A percentile compares a stretch with the other conserved stretches of the same genome.
Evolutionary conservation across 345 rosid genomes (phyloP).

Genomic region (Sisymbrium irio): DNA sequence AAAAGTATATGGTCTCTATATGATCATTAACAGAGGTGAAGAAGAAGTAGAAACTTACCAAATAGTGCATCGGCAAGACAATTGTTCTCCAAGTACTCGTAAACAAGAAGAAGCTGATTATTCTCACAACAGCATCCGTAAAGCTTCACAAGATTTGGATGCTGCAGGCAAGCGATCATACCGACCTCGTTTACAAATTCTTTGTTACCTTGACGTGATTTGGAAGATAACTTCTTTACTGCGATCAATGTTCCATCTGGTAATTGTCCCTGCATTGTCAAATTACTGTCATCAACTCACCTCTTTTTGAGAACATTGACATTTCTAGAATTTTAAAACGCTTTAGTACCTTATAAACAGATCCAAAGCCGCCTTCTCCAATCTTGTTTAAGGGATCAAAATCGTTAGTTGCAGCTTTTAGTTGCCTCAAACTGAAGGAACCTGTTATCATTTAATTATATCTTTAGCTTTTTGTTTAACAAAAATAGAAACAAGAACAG

Average conservation of each 20-base stretch:
- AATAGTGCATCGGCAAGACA: constrained; percentile 41
- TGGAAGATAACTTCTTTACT: constrained; percentile 42
- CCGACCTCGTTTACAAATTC: constrained; percentile 49
- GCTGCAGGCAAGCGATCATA: constrained; percentile 42
- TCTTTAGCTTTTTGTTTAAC: not conserved
- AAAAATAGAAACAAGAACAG: not conserved
- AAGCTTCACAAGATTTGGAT: constrained; percentile 46
- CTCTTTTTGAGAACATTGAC: not conserved
- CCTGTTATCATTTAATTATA: constrained; percentile 14
- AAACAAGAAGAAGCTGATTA: constrained; percentile 40
- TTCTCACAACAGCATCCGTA: constrained; percentile 48
- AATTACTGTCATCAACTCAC: not conserved
- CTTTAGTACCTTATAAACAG: constrained; percentile 39
- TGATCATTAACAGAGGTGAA: not conserved
- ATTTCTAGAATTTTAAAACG: not conserved
- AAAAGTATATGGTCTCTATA: not conserved
- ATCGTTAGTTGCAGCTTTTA: constrained; percentile 36
- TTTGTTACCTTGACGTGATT: constrained; percentile 45
- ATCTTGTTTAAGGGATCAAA: constrained; percentile 37
- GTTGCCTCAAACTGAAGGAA: constrained; percentile 36
- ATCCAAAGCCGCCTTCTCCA: constrained; percentile 47
- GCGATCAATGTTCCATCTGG: constrained; percentile 39
- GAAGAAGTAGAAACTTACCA: constrained; percentile 21
- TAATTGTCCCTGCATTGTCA: constrained; percentile 29
- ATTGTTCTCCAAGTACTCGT: constrained; percentile 50